phyloP scores from a whole-genome alignment of 2,329 filamentous ascomycete species.

The Cladosporium sp. region DNA sequence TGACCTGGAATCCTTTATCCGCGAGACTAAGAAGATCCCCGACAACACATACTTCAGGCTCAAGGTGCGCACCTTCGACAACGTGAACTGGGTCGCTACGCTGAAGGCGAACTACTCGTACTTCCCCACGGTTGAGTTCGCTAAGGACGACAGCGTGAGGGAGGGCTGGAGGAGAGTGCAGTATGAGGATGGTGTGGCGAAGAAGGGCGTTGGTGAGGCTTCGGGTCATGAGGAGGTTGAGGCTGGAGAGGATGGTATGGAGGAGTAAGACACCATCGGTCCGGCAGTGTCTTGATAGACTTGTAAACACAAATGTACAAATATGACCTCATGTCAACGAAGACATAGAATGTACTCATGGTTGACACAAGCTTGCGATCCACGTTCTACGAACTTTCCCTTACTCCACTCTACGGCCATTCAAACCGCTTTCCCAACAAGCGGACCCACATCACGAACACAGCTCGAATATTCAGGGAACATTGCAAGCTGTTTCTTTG shows the following conservation, averaged over 20 bases:
- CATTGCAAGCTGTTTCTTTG: neutral
- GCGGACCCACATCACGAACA: neutral
- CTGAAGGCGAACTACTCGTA: slow-evolving; percentile 99
- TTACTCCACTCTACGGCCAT: too few relatives aligned
- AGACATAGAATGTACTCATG: neutral
- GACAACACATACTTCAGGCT: slow-evolving; percentile 98
- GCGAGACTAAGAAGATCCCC: slow-evolving; percentile 79
- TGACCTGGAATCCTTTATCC: slow-evolving; percentile 77
- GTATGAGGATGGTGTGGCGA: slow-evolving; percentile 50
- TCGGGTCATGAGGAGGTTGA: slow-evolving; percentile 14
- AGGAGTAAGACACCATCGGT: neutral
- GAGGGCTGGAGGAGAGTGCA: slow-evolving; percentile 58
- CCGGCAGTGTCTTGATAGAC: neutral
- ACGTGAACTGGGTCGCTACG: slow-evolving; percentile 97
- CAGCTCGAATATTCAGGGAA: neutral
- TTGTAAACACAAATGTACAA: neutral
- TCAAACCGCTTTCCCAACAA: neutral
- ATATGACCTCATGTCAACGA: neutral
- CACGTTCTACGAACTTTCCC: neutral
- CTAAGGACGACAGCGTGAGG: slow-evolving; percentile 55
- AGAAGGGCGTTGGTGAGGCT: slow-evolving; percentile 35
- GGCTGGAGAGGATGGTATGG: slow-evolving; percentile 11
- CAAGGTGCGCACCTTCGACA: slow-evolving; percentile 97
- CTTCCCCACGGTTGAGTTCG: slow-evolving; percentile 66
- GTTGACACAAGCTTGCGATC: neutral